Conservation (phyloP, 352 stramenopile genomes). For the Pythium guiyangense region DNA sequence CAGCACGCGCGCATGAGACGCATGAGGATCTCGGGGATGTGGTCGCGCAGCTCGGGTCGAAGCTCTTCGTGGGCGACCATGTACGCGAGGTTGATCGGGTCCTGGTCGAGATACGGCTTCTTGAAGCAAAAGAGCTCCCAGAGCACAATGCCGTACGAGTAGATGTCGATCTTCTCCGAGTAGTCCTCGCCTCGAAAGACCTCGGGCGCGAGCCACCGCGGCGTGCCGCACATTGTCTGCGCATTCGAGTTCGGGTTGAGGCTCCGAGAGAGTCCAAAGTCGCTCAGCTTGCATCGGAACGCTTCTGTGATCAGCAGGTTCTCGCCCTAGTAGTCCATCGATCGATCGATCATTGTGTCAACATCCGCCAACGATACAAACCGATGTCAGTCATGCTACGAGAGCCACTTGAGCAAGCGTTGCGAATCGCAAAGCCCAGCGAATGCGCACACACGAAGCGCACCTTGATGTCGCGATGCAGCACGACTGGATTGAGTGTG, state of each 20-base stretch:
- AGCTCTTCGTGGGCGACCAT: slow-evolving; percentile 74
- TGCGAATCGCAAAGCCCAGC: not conserved
- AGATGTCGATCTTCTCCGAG: slow-evolving; percentile 83
- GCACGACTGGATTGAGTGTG: slow-evolving; percentile 46
- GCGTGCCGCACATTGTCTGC: slow-evolving; percentile 73
- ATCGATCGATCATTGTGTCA: no score
- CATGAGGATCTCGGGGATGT: slow-evolving; percentile 67
- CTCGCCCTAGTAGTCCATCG: slow-evolving; percentile 31
- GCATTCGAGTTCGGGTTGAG: slow-evolving; percentile 64
- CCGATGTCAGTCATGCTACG: no score
- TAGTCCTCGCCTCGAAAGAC: slow-evolving; percentile 83
- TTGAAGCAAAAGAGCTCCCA: slow-evolving; percentile 84
- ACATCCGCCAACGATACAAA: no score
- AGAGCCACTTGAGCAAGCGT: no score
- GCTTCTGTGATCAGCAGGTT: slow-evolving; percentile 70
- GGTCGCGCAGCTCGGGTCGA: slow-evolving; percentile 47
- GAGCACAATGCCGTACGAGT: slow-evolving; percentile 81
- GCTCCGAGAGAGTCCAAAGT: slow-evolving; percentile 70
- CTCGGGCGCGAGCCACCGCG: slow-evolving; percentile 73
- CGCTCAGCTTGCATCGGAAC: slow-evolving; percentile 70
- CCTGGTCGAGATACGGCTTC: slow-evolving; percentile 76
- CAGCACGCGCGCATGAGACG: slow-evolving; percentile 66
- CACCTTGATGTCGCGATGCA: slow-evolving; percentile 76
- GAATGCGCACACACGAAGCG: not conserved
- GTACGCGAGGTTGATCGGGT: slow-evolving; percentile 73